phyloP scores from a whole-genome alignment of 768 basidiomycete genomes.

The Tricholoma saponaceum region DNA sequence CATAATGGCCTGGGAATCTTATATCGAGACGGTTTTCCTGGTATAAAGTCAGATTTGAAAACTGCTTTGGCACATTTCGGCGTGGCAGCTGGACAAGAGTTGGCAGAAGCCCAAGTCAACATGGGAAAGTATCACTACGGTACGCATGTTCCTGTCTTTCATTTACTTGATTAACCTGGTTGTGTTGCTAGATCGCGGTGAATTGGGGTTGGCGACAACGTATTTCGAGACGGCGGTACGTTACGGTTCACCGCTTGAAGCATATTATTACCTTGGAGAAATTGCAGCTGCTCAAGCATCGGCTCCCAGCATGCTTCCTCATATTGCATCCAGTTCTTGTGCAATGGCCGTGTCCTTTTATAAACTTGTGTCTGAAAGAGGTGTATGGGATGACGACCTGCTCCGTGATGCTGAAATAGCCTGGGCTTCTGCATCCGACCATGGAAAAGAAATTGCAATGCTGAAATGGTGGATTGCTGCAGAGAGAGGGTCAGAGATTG shows the following conservation, averaged over 20 bases:
- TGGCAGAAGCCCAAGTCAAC: conserved; percentile 91
- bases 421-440: conserved; percentile 67
- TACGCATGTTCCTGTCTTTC: conserved; percentile 23
- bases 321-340: conserved; percentile 69
- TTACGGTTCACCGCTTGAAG: conserved; percentile 89
- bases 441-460: conserved; percentile 80
- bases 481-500: conserved; percentile 87
- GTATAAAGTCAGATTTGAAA: conserved; percentile 57
- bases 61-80: conserved; percentile 67
- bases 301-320: conserved; percentile 35
- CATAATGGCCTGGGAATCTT: conserved; percentile 91
- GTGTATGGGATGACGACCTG: conserved; percentile 81
- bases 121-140: conserved; percentile 77
- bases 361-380: conserved; percentile 89
- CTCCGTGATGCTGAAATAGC: conserved; percentile 74
- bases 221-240: conserved; percentile 85
- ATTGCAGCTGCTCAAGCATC: conserved; percentile 65
- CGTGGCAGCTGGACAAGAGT: conserved; percentile 79
- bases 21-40: conserved; percentile 82
- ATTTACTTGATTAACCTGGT: conserved; percentile 8
- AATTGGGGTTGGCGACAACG: conserved; percentile 58
- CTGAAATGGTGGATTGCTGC: conserved; percentile 94
- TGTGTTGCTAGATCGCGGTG: conserved; percentile 54
- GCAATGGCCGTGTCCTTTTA: conserved; percentile 89
- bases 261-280: conserved; percentile 89